A percentile compares a stretch with the other conserved stretches of the same genome.
Conservation (phyloP, 257 asterid genomes). For the Cordia subcordata region DNA sequence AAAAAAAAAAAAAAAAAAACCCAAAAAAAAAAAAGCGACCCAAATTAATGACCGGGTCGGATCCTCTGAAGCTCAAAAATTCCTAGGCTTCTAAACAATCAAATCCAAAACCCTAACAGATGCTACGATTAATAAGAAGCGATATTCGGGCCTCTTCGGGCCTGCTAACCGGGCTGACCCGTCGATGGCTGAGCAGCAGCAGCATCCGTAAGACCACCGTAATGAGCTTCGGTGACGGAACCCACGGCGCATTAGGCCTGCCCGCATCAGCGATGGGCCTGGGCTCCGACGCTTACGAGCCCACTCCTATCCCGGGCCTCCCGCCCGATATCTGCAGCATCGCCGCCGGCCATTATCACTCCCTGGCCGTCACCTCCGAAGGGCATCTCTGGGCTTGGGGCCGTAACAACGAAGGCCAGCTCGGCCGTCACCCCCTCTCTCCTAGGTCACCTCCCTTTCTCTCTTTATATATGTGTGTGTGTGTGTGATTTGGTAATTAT, state of each 20-base stretch:
- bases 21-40: no score
- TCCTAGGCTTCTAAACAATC: no score
- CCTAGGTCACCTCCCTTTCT: constrained; percentile 35
- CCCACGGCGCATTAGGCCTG: constrained; percentile 80
- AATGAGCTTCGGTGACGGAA: constrained; percentile 88
- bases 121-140: constrained; percentile 27
- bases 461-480: neutral
- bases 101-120: neutral
- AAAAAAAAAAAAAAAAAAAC: no score
- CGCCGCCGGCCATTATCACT: constrained; percentile 90
- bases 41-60: no score
- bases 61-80: no score
- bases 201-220: constrained; percentile 39
- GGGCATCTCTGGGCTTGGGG: constrained; percentile 97
- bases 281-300: constrained; percentile 78
- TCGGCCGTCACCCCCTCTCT: constrained; percentile 56
- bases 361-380: constrained; percentile 76
- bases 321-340: constrained; percentile 59
- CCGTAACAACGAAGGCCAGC: constrained; percentile 72
- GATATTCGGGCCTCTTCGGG: constrained; percentile 10
- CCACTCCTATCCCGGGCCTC: constrained; percentile 62
- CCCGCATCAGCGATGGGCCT: constrained; percentile 39
- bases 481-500: neutral
- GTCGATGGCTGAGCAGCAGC: constrained; percentile 47
- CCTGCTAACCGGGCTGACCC: constrained; percentile 24